phyloP scores from a whole-genome alignment of 2,329 filamentous ascomycete genomes.

The Domatiomyces catenatus region DNA sequence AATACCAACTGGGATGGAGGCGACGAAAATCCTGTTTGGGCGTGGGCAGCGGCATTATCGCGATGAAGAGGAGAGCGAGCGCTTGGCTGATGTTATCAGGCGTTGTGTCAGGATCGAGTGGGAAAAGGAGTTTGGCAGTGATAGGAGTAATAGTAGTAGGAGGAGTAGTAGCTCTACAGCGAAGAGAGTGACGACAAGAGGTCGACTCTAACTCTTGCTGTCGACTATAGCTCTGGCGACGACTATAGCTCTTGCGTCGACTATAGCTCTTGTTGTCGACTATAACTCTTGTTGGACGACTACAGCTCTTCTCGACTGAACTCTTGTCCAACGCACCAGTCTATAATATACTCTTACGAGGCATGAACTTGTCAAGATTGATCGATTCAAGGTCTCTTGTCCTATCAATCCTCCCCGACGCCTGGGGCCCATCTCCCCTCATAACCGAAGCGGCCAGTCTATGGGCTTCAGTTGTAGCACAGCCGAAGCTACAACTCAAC shows the following conservation, averaged over 20 bases:
- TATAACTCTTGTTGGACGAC: too few relatives aligned
- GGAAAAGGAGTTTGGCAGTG: conserved; percentile 20
- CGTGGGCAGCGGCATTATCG: conserved; percentile 32
- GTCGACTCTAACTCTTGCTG: too few relatives aligned
- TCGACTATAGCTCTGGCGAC: too few relatives aligned
- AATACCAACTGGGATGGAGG: conserved; percentile 6
- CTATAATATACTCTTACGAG: too few relatives aligned
- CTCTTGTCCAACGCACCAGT: too few relatives aligned
- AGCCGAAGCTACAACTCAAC: neutral
- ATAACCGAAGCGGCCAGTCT: neutral
- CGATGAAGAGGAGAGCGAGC: conserved; percentile 31
- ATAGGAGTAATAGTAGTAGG: neutral
- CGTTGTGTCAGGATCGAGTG: conserved; percentile 21
- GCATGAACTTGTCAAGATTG: neutral
- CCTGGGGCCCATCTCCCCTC: neutral
- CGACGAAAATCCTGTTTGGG: conserved; percentile 31
- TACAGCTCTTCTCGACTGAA: too few relatives aligned
- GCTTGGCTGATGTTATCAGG: conserved; percentile 24
- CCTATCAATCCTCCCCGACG: neutral
- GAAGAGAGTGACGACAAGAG: too few relatives aligned
- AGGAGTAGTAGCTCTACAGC: too few relatives aligned
- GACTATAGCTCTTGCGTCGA: too few relatives aligned
- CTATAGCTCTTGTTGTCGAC: too few relatives aligned
- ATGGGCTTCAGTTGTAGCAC: neutral
- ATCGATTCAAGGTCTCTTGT: neutral